Percentiles rank a stretch among this genome's conserved stretches.
Evolutionary conservation across 2,329 filamentous ascomycete species (phyloP).

Genomic region (Fusarium continuum): DNA sequence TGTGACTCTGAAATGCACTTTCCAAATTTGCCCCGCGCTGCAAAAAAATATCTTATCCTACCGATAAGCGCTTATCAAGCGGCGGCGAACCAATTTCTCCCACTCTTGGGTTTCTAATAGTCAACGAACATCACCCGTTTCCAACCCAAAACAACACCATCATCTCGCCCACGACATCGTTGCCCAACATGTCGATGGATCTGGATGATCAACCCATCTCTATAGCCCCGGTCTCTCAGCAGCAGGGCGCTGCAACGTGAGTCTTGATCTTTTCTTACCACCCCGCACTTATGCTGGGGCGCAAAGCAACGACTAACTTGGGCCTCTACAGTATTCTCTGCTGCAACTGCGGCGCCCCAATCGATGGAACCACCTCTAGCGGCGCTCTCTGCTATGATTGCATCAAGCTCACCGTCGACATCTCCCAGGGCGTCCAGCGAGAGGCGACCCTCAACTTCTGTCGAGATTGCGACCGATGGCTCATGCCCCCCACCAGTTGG

Average conservation of each 20-base stretch:
- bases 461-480: constrained; percentile 93
- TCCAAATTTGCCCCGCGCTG: constrained; percentile 38
- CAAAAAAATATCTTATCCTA: constrained; percentile 35
- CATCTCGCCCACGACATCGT: constrained; percentile 23
- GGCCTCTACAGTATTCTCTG: constrained; percentile 74
- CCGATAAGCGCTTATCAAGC: constrained; percentile 53
- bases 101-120: constrained; percentile 38
- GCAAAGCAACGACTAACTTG: constrained; percentile 29
- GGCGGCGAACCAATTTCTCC: constrained; percentile 51
- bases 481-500: constrained; percentile 87
- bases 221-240: constrained; percentile 46
- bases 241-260: constrained; percentile 53
- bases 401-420: constrained; percentile 92
- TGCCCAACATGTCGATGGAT: constrained; percentile 54
- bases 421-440: constrained; percentile 88
- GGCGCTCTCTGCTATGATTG: constrained; percentile 96
- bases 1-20: constrained; percentile 15
- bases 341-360: constrained; percentile 95
- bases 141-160: constrained; percentile 27
- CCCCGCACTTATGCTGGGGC: constrained; percentile 29
- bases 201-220: constrained; percentile 55
- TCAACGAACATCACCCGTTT: constrained; percentile 34
- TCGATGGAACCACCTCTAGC: constrained; percentile 86
- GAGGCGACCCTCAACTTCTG: constrained; percentile 92
- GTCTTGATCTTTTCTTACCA: constrained; percentile 31